Base-by-base conservation (phyloP, 1,284 basidiomycete species). In the Moniliella sp. region DNA sequence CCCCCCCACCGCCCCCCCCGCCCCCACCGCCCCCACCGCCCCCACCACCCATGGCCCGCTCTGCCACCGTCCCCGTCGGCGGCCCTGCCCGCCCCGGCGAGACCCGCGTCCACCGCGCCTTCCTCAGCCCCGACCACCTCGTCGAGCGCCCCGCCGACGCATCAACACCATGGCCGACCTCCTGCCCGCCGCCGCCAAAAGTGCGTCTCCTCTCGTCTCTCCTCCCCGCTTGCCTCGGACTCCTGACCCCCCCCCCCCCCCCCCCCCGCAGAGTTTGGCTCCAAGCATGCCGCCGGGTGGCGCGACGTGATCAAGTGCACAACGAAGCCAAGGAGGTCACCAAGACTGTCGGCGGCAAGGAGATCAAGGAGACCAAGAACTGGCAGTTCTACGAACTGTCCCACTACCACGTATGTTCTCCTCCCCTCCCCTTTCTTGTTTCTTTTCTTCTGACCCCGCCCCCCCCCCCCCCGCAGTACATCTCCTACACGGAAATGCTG, bases 341-440 rank as follows among this genome's bases (percentile, higher is more conserved):
- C 72, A 70, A 32, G 48, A 55, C 36, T 43, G 53, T 64, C 31
- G 61, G 56, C 11, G 88, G 84, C 27, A 75, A 86, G 61, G 74
- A 84, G 61, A 67, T 76, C 31, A 74, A 66, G 23, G 78, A 59
- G 32, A 57, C 23, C 59, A 94, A 94, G 72, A 81, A 69, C 39
- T 97, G 91, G 86, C 80, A 77, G 60, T 94, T 78, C 65, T 94
- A 79, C 63, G 73, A 91, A 65, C 70, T 97, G 39, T 77, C 46
- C 36, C 28, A 47, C 33, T 55, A 51, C 46, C 45, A n/a, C n/a
- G n/a, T n/a, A n/a, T n/a, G n/a, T n/a, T n/a, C n/a, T n/a, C n/a
- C n/a, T n/a, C n/a, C n/a, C n/a, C n/a, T n/a, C n/a, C n/a, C n/a
- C n/a, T n/a, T n/a, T n/a, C n/a, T n/a, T n/a, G n/a, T n/a, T n/a